Percentiles rank a stretch among this genome's conserved stretches.
Evolutionary conservation across 352 stramenopile genomes (phyloP).

Genomic region (Pythium volutum): DNA sequence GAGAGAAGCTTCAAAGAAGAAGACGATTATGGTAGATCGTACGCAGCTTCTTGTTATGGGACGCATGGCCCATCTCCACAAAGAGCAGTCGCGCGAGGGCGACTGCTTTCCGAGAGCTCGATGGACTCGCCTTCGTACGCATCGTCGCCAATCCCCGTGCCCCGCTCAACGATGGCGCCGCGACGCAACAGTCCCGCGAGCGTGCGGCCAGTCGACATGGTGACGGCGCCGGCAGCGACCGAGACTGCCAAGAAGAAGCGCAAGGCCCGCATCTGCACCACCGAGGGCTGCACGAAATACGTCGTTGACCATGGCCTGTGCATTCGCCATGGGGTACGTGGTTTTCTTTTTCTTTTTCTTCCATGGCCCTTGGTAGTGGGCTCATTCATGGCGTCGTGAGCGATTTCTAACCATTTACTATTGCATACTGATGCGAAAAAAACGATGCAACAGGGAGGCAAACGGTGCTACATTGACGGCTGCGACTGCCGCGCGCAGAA

Average conservation of each 20-base stretch:
- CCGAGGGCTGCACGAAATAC: conserved; percentile 43
- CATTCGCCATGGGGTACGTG: conserved; percentile 42
- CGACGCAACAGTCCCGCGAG: neutral
- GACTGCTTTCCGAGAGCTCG: neutral
- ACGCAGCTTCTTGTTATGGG: neutral
- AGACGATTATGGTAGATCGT: too few relatives aligned
- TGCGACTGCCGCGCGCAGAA: conserved; percentile 42
- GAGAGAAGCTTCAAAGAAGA: neutral
- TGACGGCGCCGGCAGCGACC: neutral
- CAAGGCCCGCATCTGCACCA: conserved; percentile 39
- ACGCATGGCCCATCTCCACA: neutral
- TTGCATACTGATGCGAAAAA: neutral
- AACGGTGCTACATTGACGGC: conserved; percentile 37
- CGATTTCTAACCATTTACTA: neutral
- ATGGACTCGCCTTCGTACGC: neutral
- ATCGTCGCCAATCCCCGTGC: conserved; percentile 9
- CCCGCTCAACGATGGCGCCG: neutral
- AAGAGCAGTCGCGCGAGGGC: neutral
- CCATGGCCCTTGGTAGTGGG: neutral
- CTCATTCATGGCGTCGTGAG: neutral
- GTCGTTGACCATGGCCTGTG: conserved; percentile 43
- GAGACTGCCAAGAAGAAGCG: conserved; percentile 30
- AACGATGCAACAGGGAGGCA: conserved; percentile 27
- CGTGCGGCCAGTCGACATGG: neutral
- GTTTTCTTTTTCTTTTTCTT: neutral